A percentile compares a stretch with the other conserved stretches of the same genome.
Evolutionary conservation across 192 early-diverging fungal species (phyloP).

Genomic region (Entomortierella lignicola): DNA sequence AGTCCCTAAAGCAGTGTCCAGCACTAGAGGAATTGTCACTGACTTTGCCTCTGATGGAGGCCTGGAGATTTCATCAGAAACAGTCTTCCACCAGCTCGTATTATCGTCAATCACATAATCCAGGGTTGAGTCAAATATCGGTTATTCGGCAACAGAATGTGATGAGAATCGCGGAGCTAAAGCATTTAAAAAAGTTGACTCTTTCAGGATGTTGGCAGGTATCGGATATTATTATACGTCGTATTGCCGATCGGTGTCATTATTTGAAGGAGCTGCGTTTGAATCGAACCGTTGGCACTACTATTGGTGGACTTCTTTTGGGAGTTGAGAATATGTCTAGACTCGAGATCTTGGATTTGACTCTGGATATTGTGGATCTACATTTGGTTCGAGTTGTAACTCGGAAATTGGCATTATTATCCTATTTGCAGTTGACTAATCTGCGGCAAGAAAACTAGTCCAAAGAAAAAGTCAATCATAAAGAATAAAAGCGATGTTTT

Average conservation of each 20-base stretch:
- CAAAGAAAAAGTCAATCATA: too few relatives aligned
- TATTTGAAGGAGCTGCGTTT: slow-evolving; percentile 17
- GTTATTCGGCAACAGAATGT: slow-evolving; percentile 28
- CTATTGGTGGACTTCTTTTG: slow-evolving; percentile 30
- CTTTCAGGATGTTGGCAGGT: slow-evolving; percentile 23
- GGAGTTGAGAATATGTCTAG: slow-evolving; percentile 34
- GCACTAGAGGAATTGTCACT: slow-evolving; percentile 29
- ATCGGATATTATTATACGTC: slow-evolving; percentile 18
- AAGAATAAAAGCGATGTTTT: too few relatives aligned
- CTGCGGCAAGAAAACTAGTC: slow-evolving; percentile 2
- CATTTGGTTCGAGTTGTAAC: slow-evolving; percentile 24
- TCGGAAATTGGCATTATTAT: slow-evolving; percentile 1
- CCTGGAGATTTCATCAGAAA: neutral
- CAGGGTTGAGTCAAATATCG: neutral
- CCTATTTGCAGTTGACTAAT: slow-evolving; percentile 16
- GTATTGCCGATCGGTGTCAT: slow-evolving; percentile 30
- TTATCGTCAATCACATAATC: neutral
- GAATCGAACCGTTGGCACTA: slow-evolving; percentile 23
- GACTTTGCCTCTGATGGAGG: neutral
- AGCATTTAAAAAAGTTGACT: neutral
- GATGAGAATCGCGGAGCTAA: slow-evolving; percentile 12
- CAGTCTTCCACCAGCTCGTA: neutral
- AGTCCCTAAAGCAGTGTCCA: slow-evolving; percentile 24
- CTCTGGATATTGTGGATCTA: slow-evolving; percentile 30
- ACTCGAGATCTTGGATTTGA: slow-evolving; percentile 17